Evolutionary conservation across 1,284 basidiomycete species (phyloP).

Genomic region (Ceratobasidium sp.): DNA sequence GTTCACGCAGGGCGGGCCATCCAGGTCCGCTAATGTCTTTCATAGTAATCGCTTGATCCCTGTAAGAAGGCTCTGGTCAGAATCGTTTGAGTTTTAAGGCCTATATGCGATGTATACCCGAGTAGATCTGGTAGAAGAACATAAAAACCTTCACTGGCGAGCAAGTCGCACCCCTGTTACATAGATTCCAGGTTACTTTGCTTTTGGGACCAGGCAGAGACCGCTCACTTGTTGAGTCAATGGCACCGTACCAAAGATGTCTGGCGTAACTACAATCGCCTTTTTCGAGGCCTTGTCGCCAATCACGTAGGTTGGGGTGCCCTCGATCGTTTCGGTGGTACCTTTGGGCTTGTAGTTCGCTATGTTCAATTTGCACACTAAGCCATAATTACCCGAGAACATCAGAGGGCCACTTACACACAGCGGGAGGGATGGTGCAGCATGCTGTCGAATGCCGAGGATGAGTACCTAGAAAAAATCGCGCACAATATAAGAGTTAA

Average conservation of each 20-base stretch:
- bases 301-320: conserved; percentile 24
- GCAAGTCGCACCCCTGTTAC: conserved; percentile 30
- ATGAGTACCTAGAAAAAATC: not conserved
- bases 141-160: conserved; percentile 36
- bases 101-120: not conserved
- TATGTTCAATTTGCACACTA: not conserved
- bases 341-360: conserved; percentile 31
- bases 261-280: conserved; percentile 18
- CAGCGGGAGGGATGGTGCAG: conserved; percentile 30
- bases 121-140: conserved; percentile 27
- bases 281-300: conserved; percentile 22
- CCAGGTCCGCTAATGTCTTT: not conserved
- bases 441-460: not conserved
- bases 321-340: conserved; percentile 3
- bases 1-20: not conserved
- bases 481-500: not conserved
- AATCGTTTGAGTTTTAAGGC: not conserved
- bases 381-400: not conserved
- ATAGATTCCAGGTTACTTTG: not conserved
- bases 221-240: conserved; percentile 17
- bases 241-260: conserved; percentile 29
- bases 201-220: not conserved
- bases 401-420: not conserved
- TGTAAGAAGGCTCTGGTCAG: not conserved
- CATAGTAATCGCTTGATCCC: conserved; percentile 9